These are phyloP conservation scores for Podila horticola DNA, from an alignment of 192 early-diverging fungal species.

Conservation along the genomic window DNA sequence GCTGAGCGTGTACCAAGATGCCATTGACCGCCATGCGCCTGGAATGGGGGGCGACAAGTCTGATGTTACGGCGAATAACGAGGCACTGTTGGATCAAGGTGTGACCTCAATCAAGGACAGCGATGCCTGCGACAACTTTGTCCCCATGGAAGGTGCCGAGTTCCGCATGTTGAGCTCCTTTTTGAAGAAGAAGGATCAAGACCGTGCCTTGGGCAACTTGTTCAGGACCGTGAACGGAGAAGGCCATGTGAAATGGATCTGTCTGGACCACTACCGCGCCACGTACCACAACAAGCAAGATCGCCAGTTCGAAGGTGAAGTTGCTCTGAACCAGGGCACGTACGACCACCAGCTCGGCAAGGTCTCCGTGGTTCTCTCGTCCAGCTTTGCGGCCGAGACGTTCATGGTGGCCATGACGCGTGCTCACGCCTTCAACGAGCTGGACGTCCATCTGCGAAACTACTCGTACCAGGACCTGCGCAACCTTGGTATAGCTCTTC, in stretches of 20 bases:
- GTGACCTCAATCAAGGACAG: not conserved
- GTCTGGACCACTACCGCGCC: conserved; percentile 38
- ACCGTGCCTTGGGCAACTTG: conserved; percentile 34
- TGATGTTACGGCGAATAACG: not conserved
- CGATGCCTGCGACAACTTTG: not conserved
- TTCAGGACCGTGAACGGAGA: conserved; percentile 34
- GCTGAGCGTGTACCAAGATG: conserved; percentile 11
- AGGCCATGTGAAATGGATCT: conserved; percentile 50
- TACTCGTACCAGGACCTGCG: conserved; percentile 31
- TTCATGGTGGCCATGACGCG: conserved; percentile 37
- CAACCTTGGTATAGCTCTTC: conserved; percentile 12
- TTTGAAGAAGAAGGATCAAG: conserved; percentile 31
- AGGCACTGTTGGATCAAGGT: not conserved
- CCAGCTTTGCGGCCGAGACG: conserved; percentile 11
- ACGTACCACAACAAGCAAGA: conserved; percentile 38
- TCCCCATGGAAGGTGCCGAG: conserved; percentile 38
- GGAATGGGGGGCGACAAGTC: not conserved
- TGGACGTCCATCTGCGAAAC: conserved; percentile 30
- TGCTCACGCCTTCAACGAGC: conserved; percentile 32
- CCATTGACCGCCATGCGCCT: conserved; percentile 12
- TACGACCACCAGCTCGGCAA: conserved; percentile 35
- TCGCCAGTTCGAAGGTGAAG: conserved; percentile 34
- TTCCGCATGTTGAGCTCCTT: conserved; percentile 25
- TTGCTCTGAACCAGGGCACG: conserved; percentile 16
- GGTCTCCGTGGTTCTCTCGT: conserved; percentile 22